phyloP scores from a whole-genome alignment of 805 yeast species.

The Yarrowia divulgata region DNA sequence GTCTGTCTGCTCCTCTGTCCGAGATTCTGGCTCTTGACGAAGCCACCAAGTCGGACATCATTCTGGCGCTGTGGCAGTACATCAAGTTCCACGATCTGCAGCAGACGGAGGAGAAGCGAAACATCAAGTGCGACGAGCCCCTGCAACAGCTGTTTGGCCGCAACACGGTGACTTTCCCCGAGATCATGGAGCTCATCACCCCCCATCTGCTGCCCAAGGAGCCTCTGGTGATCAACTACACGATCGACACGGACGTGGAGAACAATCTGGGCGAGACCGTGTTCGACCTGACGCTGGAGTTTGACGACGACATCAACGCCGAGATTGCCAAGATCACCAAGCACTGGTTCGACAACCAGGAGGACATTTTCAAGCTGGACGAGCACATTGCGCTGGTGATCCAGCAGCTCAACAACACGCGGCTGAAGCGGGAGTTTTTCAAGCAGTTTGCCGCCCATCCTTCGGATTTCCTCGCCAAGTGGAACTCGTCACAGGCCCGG shows the following conservation, averaged over 20 bases:
- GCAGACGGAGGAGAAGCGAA: constrained; percentile 62
- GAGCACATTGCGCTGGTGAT: constrained; percentile 56
- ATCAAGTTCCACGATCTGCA: constrained; percentile 68
- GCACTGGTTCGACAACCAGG: constrained; percentile 53
- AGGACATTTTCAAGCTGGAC: constrained; percentile 55
- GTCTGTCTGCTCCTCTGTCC: constrained; percentile 70
- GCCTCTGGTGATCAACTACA: constrained; percentile 80
- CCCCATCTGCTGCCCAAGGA: constrained; percentile 77
- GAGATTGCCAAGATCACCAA: constrained; percentile 52
- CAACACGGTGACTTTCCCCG: constrained; percentile 67
- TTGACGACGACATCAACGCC: constrained; percentile 52
- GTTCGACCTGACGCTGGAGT: constrained; percentile 73
- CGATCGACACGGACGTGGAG: constrained; percentile 76
- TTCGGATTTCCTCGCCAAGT: constrained; percentile 70
- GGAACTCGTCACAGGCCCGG: constrained; percentile 81
- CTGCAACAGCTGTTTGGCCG: constrained; percentile 58
- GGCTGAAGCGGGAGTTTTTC: constrained; percentile 80
- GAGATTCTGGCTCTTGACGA: constrained; percentile 76
- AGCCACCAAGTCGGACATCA: constrained; percentile 85
- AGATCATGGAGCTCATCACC: constrained; percentile 70
- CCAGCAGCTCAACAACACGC: constrained; percentile 59
- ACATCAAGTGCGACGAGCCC: constrained; percentile 60
- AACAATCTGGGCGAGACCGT: constrained; percentile 78
- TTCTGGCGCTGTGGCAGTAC: constrained; percentile 81
- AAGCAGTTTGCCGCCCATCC: constrained; percentile 78